Base-by-base conservation (phyloP, 352 stramenopile species). In the Phytophthora capsici region DNA sequence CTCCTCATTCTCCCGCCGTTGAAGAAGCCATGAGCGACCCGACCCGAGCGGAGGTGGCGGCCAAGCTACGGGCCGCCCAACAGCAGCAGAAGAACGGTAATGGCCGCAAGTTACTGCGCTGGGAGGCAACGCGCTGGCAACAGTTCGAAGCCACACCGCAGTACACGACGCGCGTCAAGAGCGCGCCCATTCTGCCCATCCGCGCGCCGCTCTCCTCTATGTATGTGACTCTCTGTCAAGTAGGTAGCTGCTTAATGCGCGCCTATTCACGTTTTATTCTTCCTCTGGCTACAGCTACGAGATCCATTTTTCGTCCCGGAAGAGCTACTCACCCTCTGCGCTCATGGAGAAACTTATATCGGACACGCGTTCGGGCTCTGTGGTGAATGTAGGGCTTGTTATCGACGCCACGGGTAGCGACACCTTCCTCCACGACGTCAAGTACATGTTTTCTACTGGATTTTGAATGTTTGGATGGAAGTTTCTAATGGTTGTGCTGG, bases 331-430 rank as follows among this genome's bases (percentile, higher is more conserved):
- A 36, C 88, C 88, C 2, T 93, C 85, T 1, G 69, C 71, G 13
- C 57, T 96, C 22, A 94, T 96, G 86, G 88, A 96, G 56, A 89
- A 87, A 37, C 79, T 95, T 28, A 88, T 96, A 50, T 68, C 80
- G 9, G 66, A 84, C 54, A 77, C 82, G 36, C 76, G 80, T 19
- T 79, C 71, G 1, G 86, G 83, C 20, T 74, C 80, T 8, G 75
- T 91, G 19, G 69, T 88, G 54, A 91, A 88, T 41, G 72, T 96
- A 14, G 86, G 82, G 9, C 75, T 87, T 0, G 88, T 96, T 22
- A 89, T 96, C 19, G 88, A 96, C 49, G 88, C 86, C 19, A 89
- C 84, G 2, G 81, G 81, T 30, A 73, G 75, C 16, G 84, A 92
- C 44, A 78, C 57, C 41, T 94, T 91, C 51, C 73, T 91, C 13